These are phyloP conservation scores for Penicillium macrosclerotiorum DNA, from an alignment of 495 filamentous ascomycete species.

Conservation along the genomic window DNA sequence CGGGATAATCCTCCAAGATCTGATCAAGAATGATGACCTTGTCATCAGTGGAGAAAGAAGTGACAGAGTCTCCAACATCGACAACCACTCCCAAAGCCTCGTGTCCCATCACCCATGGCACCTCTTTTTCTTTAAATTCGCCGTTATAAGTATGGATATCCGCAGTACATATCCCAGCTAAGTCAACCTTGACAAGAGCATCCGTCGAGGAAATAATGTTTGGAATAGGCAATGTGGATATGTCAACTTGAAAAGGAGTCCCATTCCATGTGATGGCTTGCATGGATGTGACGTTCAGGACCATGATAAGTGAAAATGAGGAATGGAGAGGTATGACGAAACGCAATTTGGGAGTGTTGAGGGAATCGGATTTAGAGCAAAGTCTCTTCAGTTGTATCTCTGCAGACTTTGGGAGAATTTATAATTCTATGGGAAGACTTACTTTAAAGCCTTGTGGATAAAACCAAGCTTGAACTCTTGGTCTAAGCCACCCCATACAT, in stretches of 20 bases:
- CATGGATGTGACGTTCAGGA: background rate
- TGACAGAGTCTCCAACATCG: slow-evolving; percentile 20
- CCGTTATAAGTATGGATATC: slow-evolving; percentile 29
- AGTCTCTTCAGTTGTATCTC: too few species aligned
- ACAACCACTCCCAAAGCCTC: slow-evolving; percentile 33
- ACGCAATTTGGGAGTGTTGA: too few species aligned
- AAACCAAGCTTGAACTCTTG: too few species aligned
- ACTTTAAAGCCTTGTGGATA: too few species aligned
- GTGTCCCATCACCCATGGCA: slow-evolving; percentile 29
- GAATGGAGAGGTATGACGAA: too few species aligned
- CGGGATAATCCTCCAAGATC: slow-evolving; percentile 4
- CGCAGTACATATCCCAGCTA: slow-evolving; percentile 29
- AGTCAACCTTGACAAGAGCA: slow-evolving; percentile 10
- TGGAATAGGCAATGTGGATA: background rate
- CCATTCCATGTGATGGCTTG: background rate
- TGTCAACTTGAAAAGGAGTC: background rate
- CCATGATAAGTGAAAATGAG: background rate
- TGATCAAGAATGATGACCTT: slow-evolving; percentile 16
- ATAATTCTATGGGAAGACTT: too few species aligned
- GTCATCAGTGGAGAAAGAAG: slow-evolving; percentile 26
- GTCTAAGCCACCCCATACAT: too few species aligned
- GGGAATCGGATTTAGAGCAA: too few species aligned
- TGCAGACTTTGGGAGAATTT: too few species aligned
- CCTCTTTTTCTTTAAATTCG: slow-evolving; percentile 1
- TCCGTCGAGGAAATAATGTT: slow-evolving; percentile 8